Evolutionary conservation across 2,329 filamentous ascomycete genomes (phyloP), one percentile per base, ranked within the genome.

Genomic region (Mycogone perniciosa): DNA sequence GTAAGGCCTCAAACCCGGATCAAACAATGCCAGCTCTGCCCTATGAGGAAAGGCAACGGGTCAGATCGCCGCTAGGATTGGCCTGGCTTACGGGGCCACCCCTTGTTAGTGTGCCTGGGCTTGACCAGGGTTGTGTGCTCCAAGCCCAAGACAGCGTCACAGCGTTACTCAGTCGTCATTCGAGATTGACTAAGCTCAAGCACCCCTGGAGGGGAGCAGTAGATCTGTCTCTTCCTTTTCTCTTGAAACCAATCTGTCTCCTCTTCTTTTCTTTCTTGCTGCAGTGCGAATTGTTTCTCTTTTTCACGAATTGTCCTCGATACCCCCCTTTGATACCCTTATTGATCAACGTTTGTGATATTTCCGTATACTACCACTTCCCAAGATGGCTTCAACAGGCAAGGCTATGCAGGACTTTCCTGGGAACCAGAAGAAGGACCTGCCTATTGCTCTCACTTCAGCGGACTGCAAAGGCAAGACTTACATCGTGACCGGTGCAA

Each of bases 401-500:
- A 47, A 51, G n/a, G 31, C 33, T n/a, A 8, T 31, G 29, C 27
- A 38, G 7, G 49, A 51, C 7, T 43, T 51, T 35, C 7, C 35
- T 11, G 4, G 34, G 6, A 49, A 42, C 31, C 51, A 53, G 38
- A 7, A 11, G 11, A 46, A 50, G 1, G 13, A 50, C 4, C 34
- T 53, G 4, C 51, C 51, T 26, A 20, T 53, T 29, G 33, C 41
- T 4, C 41, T 50, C 10, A 38, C 31, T 3, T 6, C 34, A 4
- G 33, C 51, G 33, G 38, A 46, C 6, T 46, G 44, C 26, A 51
- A 43, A n/a, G 51, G 40, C 43, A 51, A 51, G 30, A 51, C 48
- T 5, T 51, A 43, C 37, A 65, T 76, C 27, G 58, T 76, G 34
- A 76, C 72, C 0, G 73, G 73, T n/a, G 64, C 67, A 43, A 76